Conservation (phyloP, 179 eudicot species). For the Nepenthes alata region DNA sequence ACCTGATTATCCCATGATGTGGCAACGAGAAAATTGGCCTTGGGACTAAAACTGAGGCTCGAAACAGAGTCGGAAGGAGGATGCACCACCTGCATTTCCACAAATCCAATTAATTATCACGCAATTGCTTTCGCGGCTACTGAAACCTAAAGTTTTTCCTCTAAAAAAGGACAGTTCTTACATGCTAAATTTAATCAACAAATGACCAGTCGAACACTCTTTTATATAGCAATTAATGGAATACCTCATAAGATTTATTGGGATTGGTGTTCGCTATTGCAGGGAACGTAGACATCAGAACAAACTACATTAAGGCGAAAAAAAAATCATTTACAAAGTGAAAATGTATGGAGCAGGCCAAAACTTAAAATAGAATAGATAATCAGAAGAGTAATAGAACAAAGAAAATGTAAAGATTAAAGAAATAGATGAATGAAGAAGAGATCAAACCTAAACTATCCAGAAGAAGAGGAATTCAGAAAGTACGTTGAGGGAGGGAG, state of each 20-base stretch:
- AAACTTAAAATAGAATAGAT: no score
- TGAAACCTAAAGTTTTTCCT: no score
- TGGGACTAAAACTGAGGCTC: slow-evolving; percentile 74
- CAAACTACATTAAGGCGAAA: neutral
- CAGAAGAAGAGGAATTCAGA: neutral
- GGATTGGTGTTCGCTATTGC: slow-evolving; percentile 35
- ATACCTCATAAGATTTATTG: slow-evolving; percentile 48
- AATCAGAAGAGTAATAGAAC: no score
- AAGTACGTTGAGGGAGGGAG: neutral
- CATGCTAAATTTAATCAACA: no score
- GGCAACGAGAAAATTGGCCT: slow-evolving; percentile 69
- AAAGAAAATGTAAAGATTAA: no score
- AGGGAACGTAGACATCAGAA: slow-evolving; percentile 30
- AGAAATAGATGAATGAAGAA: no score
- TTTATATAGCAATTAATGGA: neutral
- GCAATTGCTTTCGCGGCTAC: no score
- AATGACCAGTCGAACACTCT: neutral
- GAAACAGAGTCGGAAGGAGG: slow-evolving; percentile 72
- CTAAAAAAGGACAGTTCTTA: no score
- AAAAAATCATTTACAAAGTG: no score
- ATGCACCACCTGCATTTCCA: slow-evolving; percentile 39
- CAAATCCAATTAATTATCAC: no score
- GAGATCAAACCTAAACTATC: no score
- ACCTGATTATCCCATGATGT: slow-evolving; percentile 99
- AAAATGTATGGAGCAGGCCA: no score